phyloP scores from a whole-genome alignment of 106 monocot species.

The Phalaenopsis aphrodite region DNA sequence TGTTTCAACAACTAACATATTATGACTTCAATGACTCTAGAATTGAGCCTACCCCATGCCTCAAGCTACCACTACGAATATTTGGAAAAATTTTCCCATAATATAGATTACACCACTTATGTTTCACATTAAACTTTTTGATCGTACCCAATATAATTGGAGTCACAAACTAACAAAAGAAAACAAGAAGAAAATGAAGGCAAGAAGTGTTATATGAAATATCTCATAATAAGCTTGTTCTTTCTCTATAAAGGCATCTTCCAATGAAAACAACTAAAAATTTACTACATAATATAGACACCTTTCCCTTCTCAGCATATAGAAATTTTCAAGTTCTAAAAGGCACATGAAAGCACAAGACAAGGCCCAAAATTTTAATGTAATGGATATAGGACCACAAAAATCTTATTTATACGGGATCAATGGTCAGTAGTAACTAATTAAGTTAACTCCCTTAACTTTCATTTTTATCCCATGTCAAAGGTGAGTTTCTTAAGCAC shows the following conservation, averaged over 20 bases:
- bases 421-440: constrained; percentile 1
- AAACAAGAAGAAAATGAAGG: too few relatives aligned
- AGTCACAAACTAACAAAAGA: too few relatives aligned
- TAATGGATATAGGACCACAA: background rate
- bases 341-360: background rate
- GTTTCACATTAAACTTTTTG: too few relatives aligned
- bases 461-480: background rate
- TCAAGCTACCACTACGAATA: too few relatives aligned
- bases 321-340: background rate
- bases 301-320: background rate
- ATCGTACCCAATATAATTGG: too few relatives aligned
- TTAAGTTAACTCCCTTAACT: background rate
- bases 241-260: background rate
- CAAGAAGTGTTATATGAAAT: too few relatives aligned
- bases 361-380: background rate
- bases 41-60: too few relatives aligned
- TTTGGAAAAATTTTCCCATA: too few relatives aligned
- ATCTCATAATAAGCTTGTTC: background rate
- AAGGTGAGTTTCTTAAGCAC: constrained; percentile 36
- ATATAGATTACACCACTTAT: too few relatives aligned
- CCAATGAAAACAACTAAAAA: background rate
- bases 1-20: too few relatives aligned
- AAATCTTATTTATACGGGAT: background rate
- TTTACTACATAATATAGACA: background rate
- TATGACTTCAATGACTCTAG: too few relatives aligned